Evolutionary conservation across 164 flowering plant genomes (phyloP).

Genomic region (Magnolia kwangsiensis): DNA sequence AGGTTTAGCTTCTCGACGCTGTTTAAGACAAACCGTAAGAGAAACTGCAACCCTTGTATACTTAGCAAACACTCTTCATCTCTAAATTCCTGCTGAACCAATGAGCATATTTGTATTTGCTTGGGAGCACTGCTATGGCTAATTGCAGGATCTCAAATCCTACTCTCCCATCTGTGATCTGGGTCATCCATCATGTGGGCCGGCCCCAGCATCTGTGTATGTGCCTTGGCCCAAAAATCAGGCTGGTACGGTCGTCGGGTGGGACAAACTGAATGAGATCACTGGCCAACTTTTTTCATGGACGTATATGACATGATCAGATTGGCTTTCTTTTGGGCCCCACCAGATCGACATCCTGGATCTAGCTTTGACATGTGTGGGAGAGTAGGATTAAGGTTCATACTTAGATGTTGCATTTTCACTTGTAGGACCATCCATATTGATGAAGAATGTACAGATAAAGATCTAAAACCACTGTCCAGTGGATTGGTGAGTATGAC

Average conservation of each 20-base stretch:
- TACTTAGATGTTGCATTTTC: not conserved
- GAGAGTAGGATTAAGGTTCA: no score
- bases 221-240: not conserved
- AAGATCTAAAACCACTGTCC: no score
- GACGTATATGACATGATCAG: no score
- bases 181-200: not conserved
- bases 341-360: no score
- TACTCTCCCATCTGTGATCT: not conserved
- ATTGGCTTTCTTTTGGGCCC: no score
- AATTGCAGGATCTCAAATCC: not conserved
- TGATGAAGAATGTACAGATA: not conserved
- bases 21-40: slow-evolving; percentile 70
- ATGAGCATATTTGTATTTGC: not conserved
- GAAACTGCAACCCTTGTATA: not conserved
- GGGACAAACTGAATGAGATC: no score
- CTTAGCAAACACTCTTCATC: not conserved
- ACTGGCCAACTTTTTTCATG: no score
- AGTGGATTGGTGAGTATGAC: not conserved
- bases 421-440: not conserved
- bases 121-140: not conserved
- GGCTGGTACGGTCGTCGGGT: no score
- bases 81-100: not conserved
- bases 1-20: slow-evolving; percentile 89
- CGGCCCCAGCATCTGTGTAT: not conserved
- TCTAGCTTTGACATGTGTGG: no score